Evolutionary conservation across 2,329 filamentous ascomycete species (phyloP).

Genomic region (Erysiphe pulchra): DNA sequence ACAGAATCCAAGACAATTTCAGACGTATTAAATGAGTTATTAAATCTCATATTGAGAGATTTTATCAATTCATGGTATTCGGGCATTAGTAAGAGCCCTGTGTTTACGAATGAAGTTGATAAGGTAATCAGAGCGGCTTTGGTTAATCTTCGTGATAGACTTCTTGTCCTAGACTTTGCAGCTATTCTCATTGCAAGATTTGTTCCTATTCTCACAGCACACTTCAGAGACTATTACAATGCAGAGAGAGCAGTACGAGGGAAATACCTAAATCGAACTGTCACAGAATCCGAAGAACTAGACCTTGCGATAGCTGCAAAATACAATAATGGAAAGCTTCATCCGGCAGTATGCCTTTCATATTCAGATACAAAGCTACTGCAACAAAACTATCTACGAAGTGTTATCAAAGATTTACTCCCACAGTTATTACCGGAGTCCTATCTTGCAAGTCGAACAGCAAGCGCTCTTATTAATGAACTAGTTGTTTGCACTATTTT

Average conservation of each 20-base stretch:
- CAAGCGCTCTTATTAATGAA: conserved; percentile 61
- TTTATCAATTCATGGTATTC: conserved; percentile 79
- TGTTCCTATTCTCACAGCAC: conserved; percentile 66
- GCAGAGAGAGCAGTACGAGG: conserved; percentile 74
- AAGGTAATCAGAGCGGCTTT: conserved; percentile 49
- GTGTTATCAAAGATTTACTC: conserved; percentile 44
- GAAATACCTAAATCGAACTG: conserved; percentile 60
- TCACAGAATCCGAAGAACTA: conserved; percentile 90
- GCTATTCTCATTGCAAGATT: conserved; percentile 60
- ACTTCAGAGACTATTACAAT: conserved; percentile 75
- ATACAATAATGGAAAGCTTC: conserved; percentile 69
- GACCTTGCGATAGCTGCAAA: conserved; percentile 89
- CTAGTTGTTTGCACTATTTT: conserved; percentile 84
- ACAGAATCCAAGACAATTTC: conserved; percentile 55
- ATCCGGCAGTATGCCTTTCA: conserved; percentile 59
- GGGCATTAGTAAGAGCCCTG: conserved; percentile 54
- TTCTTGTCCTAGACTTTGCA: conserved; percentile 57
- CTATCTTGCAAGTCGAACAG: conserved; percentile 55
- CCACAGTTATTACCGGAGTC: conserved; percentile 48
- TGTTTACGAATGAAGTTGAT: conserved; percentile 73
- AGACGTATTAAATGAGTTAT: conserved; percentile 50
- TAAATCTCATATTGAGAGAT: conserved; percentile 54
- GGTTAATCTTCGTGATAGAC: conserved; percentile 40
- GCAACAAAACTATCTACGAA: conserved; percentile 72
- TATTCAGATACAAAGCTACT: conserved; percentile 63